Base-by-base conservation (phyloP, 208 protist genomes). In the Endotrypanum monterogeii region DNA sequence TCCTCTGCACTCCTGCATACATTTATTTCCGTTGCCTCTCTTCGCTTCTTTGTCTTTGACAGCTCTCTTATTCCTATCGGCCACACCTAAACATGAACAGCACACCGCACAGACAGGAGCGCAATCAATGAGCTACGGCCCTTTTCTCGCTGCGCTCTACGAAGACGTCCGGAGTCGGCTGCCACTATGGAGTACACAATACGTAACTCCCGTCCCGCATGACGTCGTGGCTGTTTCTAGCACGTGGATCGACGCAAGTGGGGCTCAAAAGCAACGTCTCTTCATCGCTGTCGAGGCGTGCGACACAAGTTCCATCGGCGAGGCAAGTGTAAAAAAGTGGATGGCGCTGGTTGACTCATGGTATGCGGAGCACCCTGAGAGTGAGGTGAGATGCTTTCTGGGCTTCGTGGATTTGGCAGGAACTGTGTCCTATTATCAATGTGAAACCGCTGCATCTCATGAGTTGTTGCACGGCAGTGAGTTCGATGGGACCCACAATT, bases 391-490 rank as follows among this genome's bases (percentile, higher is more conserved):
- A 5, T 73, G 58, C 46, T 93, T 82, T 72, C 54, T 90, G n/a
- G 80, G 80, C 32, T 90, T 93, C 48, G 76, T 93, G 39, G 89
- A 93, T 62, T 73, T 65, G 7, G 82, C 80, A 14, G 84, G 89
- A 3, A 74, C 78, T 0, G 74, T 94, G 65, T 86, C 86, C 2
- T 94, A 89, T 73, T 94, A 94, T 69, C 12, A 30, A 20, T 87
- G 83, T 67, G 76, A 80, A 25, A 79, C 73, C 0, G 78, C 75
- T 11, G 37, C 44, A 20, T 25, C 52, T 1, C 1, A 30, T 48
- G 54, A 11, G 8, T 20, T 46, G 56, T 54, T 28, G 41, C 12
- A 28, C 44, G n/a, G 51, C 32, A 3, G 0, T 14, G 63, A 25
- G 3, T 39, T 14, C 39, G 14, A 37, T 14, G 3, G 14, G 39